phyloP scores from a whole-genome alignment of 768 basidiomycete species.

The Leccinum uliginosum region DNA sequence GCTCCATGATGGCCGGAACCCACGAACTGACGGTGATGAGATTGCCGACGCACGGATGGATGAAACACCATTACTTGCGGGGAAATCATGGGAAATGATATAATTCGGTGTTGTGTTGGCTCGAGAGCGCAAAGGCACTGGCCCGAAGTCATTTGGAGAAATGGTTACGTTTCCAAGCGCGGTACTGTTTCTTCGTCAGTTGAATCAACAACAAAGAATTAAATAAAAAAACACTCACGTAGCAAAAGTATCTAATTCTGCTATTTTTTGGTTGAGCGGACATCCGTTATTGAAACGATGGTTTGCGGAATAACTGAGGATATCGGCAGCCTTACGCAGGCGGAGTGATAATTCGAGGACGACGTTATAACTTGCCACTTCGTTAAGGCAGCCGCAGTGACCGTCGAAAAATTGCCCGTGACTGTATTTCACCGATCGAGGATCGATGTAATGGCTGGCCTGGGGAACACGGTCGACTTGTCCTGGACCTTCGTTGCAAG shows the following conservation, averaged over 20 bases:
- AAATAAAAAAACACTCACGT: conserved; percentile 37
- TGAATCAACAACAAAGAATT: neutral
- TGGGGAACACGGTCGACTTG: conserved; percentile 6
- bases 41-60: conserved; percentile 18
- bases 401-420: conserved; percentile 21
- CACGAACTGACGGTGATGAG: conserved; percentile 14
- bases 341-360: conserved; percentile 63
- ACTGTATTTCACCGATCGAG: conserved; percentile 13
- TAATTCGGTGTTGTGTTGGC: conserved; percentile 9
- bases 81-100: conserved; percentile 5
- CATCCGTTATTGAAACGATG: conserved; percentile 34
- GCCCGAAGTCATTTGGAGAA: conserved; percentile 24
- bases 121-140: conserved; percentile 10
- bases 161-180: conserved; percentile 35
- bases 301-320: conserved; percentile 44
- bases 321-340: conserved; percentile 55
- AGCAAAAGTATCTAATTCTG: conserved; percentile 48
- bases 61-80: conserved; percentile 14
- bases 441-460: conserved; percentile 3
- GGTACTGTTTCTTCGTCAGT: conserved; percentile 31
- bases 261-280: conserved; percentile 41
- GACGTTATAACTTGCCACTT: conserved; percentile 50
- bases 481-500: conserved; percentile 12
- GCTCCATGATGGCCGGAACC: conserved; percentile 20
- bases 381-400: conserved; percentile 58